Conservation (phyloP, 1,139 yeast species). For the Magnusiomyces tetraspermus region DNA sequence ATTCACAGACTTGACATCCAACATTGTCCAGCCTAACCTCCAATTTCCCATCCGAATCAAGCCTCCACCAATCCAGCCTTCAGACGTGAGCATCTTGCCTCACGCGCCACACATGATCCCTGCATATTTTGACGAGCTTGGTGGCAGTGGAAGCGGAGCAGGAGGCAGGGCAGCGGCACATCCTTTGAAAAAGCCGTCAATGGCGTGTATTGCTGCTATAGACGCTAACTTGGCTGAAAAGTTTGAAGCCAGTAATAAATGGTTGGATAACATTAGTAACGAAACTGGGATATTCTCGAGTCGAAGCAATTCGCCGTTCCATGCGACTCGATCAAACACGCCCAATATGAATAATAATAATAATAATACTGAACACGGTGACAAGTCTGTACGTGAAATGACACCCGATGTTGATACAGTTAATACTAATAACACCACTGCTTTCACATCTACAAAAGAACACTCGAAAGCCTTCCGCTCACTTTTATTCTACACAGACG, state of each 20-base stretch:
- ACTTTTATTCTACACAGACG: constrained; percentile 55
- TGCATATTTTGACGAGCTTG: constrained; percentile 9
- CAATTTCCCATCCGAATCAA: constrained; percentile 15
- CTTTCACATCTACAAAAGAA: neutral
- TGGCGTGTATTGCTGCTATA: neutral
- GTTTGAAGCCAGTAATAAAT: too few relatives aligned
- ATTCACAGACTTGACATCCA: neutral
- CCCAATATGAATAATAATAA: neutral
- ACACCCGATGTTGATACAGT: neutral
- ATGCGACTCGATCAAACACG: neutral
- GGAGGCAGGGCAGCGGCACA: neutral
- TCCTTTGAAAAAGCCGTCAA: constrained; percentile 1
- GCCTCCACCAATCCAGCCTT: constrained; percentile 22
- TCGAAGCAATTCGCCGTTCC: neutral
- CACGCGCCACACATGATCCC: constrained; percentile 17
- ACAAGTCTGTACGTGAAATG: neutral
- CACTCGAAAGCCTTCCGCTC: constrained; percentile 2
- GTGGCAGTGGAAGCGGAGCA: too few relatives aligned
- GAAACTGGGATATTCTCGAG: too few relatives aligned
- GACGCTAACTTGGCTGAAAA: neutral
- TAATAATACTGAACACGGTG: neutral
- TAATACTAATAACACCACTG: neutral
- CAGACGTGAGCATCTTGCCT: constrained; percentile 19
- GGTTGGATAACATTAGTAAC: too few relatives aligned
- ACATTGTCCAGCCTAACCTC: neutral